Base-by-base conservation (phyloP, 108 stramenopile species). In the Ochromonas danica region DNA sequence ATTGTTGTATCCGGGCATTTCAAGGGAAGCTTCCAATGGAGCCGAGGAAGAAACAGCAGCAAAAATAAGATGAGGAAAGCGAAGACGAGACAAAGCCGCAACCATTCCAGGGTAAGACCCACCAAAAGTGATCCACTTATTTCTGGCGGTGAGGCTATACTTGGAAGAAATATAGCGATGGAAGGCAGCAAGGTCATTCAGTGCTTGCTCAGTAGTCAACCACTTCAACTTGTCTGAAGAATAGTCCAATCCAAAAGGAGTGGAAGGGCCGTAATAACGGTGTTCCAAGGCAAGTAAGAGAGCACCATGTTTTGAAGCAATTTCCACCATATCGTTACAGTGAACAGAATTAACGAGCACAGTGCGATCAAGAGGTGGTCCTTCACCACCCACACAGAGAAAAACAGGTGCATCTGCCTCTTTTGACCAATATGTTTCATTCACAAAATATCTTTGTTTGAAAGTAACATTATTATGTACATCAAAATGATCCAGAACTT, bases 51-150 rank as follows among this genome's bases (percentile, higher is more conserved):
- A 75, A 27, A 75, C 72, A 14, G 72, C 72, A 36, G 72, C 81
- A 28, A 27, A 38, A 30, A 45, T 71, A 1, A 81, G 38, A 39
- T 51, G 43, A 30, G 81, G 81, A 74, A 31, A 81, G 39, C 45
- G 71, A 3, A 78, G 14, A 22, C 81, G 43, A 31, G 71, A 35
- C 92, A 92, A 92, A 0, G 91, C 83, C 57, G 91, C 89, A 35
- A 96, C 87, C 94, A 94, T 96, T 33, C 96, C 96, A 17, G 93
- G 93, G 81, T 95, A 96, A 61, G 84, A 86, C 27, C 96, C 96
- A 33, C 96, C 96, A 87, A 92, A 95, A 28, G 83, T 82, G 22
- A 86, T 61, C 75, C 75, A 77, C 25, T 1, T 39, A 75, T 78
- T 78, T n/a, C 0, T 0, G 2, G 1, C 42, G 33, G 27, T 60